Evolutionary conservation across 768 basidiomycete genomes (phyloP).

Genomic region (Cystobasidium onofrii): DNA sequence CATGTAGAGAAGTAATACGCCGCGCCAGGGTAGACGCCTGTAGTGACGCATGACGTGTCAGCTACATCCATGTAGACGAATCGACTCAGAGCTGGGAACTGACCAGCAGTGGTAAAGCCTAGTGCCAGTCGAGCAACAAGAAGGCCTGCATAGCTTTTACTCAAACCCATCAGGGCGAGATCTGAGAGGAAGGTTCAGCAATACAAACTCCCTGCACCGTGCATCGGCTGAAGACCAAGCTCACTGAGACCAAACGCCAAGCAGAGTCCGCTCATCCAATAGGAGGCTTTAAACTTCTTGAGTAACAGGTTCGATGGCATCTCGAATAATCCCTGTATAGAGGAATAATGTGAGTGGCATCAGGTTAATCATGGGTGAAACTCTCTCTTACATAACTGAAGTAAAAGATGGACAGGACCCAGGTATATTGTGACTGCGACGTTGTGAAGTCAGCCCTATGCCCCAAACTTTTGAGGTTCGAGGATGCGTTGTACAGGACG

Average conservation of each 20-base stretch:
- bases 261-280: background rate
- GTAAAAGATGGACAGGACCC: background rate
- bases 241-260: background rate
- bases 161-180: background rate
- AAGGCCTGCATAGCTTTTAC: slow-evolving; percentile 4
- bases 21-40: background rate
- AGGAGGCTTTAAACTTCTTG: slow-evolving; percentile 2
- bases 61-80: too few relatives aligned
- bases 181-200: background rate
- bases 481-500: too few relatives aligned
- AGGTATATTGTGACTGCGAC: slow-evolving; percentile 1
- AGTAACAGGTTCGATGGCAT: slow-evolving; percentile 21
- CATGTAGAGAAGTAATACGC: slow-evolving; percentile 5
- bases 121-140: background rate
- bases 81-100: too few relatives aligned
- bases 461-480: too few relatives aligned
- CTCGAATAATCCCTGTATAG: background rate
- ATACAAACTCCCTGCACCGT: too few relatives aligned
- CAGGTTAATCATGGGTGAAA: background rate
- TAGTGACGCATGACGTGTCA: background rate
- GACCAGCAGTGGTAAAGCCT: background rate
- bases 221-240: too few relatives aligned
- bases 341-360: background rate
- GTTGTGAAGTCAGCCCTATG: background rate
- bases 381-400: background rate